phyloP scores from a whole-genome alignment of 441 rosid genomes.

The Gossypium schwendimanii region DNA sequence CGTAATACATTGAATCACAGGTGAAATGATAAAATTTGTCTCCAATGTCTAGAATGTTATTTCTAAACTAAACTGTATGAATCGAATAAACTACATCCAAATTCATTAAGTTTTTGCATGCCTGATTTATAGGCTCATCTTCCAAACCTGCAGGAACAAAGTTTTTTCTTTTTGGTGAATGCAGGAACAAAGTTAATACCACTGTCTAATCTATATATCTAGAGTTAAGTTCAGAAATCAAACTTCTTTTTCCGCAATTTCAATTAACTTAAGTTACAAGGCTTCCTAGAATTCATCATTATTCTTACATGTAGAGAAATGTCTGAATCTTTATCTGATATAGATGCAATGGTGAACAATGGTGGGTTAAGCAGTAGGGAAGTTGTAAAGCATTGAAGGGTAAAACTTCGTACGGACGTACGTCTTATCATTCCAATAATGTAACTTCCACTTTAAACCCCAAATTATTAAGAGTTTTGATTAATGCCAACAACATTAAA shows the following conservation, averaged over 20 bases:
- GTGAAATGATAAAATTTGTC: too few relatives aligned
- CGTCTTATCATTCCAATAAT: neutral
- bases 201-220: neutral
- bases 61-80: too few relatives aligned
- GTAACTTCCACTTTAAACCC: neutral
- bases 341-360: neutral
- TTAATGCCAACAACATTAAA: neutral
- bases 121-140: neutral
- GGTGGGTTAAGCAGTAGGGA: neutral
- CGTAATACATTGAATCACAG: too few relatives aligned
- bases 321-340: neutral
- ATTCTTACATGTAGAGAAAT: neutral
- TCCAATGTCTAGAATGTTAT: too few relatives aligned
- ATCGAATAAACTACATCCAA: too few relatives aligned
- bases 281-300: neutral
- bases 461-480: conserved; percentile 3
- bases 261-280: neutral
- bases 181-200: neutral
- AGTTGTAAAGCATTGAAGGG: neutral
- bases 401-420: neutral
- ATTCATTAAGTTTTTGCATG: neutral
- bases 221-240: neutral
- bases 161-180: neutral
- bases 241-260: neutral
- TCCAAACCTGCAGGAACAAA: neutral